phyloP scores from a whole-genome alignment of 306 rosid genomes.

The Acacia melanoxylon region DNA sequence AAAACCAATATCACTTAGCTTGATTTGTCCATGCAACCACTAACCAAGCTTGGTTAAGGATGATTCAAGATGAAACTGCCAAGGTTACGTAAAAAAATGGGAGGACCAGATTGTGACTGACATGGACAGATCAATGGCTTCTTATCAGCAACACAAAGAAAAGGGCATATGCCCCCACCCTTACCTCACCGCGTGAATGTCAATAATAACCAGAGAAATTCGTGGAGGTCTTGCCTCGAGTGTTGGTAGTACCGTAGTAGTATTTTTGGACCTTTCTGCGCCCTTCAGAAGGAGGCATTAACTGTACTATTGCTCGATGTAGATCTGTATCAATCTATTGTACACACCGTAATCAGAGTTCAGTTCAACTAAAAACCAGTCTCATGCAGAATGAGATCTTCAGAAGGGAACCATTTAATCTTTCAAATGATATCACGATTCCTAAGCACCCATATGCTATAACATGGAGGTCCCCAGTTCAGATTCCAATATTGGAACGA shows the following conservation, averaged over 20 bases:
- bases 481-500: not conserved
- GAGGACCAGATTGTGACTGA: not conserved
- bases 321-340: not conserved
- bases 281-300: not conserved
- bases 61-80: not conserved
- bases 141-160: not conserved
- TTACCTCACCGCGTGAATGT: no score
- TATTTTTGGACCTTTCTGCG: not conserved
- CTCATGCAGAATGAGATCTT: not conserved
- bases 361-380: not conserved
- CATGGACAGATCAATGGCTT: not conserved
- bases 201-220: not conserved
- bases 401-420: not conserved
- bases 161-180: not conserved
- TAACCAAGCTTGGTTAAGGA: not conserved
- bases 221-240: not conserved
- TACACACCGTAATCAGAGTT: not conserved
- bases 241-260: not conserved
- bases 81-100: not conserved
- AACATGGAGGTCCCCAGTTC: not conserved
- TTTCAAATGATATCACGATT: not conserved
- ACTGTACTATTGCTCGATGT: not conserved
- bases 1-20: not conserved
- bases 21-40: not conserved
- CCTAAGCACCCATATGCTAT: not conserved